Evolutionary conservation across 208 protist species (phyloP).

Genomic region (Crithidia bombi): DNA sequence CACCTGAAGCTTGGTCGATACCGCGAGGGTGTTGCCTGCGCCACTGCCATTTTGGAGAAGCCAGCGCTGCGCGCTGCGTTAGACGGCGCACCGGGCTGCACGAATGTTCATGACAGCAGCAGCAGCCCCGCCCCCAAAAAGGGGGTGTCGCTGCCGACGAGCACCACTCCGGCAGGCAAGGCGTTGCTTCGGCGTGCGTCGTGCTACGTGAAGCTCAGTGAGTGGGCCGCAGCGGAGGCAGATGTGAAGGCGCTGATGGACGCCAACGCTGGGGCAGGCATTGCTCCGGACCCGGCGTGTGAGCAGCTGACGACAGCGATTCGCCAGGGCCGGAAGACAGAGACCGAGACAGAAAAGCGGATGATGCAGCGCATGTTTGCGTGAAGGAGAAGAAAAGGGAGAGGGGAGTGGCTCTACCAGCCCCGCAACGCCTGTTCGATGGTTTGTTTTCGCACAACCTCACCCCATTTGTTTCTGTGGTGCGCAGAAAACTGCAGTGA

Average conservation of each 20-base stretch:
- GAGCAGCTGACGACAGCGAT: conserved; percentile 27
- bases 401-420: neutral
- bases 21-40: conserved; percentile 42
- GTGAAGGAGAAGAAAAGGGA: conserved; percentile 1
- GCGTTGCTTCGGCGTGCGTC: conserved; percentile 71
- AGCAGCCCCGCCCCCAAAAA: neutral
- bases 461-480: too few species aligned
- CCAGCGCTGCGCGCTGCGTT: conserved; percentile 18
- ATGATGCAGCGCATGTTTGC: conserved; percentile 76
- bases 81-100: conserved; percentile 5
- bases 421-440: too few species aligned
- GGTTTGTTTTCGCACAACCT: too few species aligned
- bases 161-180: conserved; percentile 37
- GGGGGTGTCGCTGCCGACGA: neutral
- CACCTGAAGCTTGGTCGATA: conserved; percentile 57
- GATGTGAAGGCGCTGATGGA: conserved; percentile 40
- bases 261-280: neutral
- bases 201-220: conserved; percentile 37
- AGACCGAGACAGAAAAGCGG: conserved; percentile 37
- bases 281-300: conserved; percentile 27
- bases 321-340: conserved; percentile 18
- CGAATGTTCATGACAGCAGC: neutral
- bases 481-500: too few species aligned
- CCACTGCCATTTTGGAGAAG: conserved; percentile 46
- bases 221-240: conserved; percentile 42